Conservation (phyloP, 2,329 filamentous ascomycete genomes). For the Cordyceps fumosorosea region DNA sequence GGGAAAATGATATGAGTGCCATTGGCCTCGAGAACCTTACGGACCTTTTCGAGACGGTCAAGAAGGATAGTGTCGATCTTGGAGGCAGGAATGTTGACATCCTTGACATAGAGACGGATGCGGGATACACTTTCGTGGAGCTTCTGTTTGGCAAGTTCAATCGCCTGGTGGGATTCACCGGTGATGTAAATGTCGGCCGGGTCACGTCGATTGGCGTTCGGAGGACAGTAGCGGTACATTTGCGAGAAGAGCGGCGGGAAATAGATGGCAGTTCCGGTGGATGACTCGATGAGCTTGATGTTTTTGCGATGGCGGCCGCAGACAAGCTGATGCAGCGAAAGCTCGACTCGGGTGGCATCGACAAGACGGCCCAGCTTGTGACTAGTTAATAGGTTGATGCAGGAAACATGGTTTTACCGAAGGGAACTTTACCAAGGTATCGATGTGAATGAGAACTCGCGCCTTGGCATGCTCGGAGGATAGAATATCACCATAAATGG, state of each 20-base stretch:
- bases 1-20: slow-evolving; percentile 93
- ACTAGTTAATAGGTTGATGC: slow-evolving; percentile 14
- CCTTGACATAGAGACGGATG: slow-evolving; percentile 83
- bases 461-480: slow-evolving; percentile 97
- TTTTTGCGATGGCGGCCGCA: slow-evolving; percentile 94
- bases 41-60: slow-evolving; percentile 87
- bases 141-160: slow-evolving; percentile 83
- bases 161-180: slow-evolving; percentile 76
- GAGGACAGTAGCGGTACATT: slow-evolving; percentile 83
- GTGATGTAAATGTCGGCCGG: slow-evolving; percentile 94
- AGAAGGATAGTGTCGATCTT: slow-evolving; percentile 95
- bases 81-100: slow-evolving; percentile 78
- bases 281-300: slow-evolving; percentile 94
- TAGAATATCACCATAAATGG: slow-evolving; percentile 92
- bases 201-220: slow-evolving; percentile 72
- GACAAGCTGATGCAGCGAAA: slow-evolving; percentile 83
- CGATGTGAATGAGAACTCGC: slow-evolving; percentile 91
- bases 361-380: slow-evolving; percentile 63
- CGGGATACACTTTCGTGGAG: slow-evolving; percentile 77
- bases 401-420: not conserved
- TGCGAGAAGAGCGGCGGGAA: slow-evolving; percentile 92
- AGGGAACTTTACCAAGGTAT: slow-evolving; percentile 63
- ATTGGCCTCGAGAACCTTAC: slow-evolving; percentile 95
- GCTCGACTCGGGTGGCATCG: slow-evolving; percentile 74
- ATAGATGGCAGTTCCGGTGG: slow-evolving; percentile 94